Evolutionary conservation across 2,329 filamentous ascomycete genomes (phyloP).

Genomic region (Colletotrichum sp.): DNA sequence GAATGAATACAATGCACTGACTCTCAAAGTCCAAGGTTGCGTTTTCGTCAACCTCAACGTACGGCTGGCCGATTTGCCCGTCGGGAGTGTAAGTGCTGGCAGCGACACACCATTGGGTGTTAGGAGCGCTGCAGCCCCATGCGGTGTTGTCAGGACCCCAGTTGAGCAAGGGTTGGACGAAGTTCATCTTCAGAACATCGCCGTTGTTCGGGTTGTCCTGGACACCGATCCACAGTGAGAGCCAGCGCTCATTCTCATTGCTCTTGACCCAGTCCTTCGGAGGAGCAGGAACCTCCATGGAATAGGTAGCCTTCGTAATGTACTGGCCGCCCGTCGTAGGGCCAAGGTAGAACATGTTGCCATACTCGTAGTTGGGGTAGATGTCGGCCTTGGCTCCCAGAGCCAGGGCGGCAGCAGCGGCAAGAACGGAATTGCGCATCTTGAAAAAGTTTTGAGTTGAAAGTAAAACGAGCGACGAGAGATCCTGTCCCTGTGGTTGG

Average conservation of each 20-base stretch:
- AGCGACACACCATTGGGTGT: conserved; percentile 5
- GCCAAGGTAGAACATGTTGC: conserved; percentile 11
- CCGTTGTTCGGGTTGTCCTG: conserved; percentile 2
- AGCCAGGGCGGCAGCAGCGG: background rate
- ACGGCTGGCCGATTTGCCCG: conserved; percentile 3
- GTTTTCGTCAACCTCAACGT: background rate
- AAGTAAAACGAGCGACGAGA: background rate
- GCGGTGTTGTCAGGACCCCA: conserved; percentile 5
- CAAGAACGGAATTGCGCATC: background rate
- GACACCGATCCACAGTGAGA: background rate
- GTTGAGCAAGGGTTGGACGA: conserved; percentile 6
- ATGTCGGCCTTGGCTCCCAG: conserved; percentile 3
- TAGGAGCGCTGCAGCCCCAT: conserved; percentile 4
- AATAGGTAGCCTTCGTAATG: conserved; percentile 22
- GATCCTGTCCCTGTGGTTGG: background rate
- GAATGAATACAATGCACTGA: background rate
- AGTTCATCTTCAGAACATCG: conserved; percentile 3
- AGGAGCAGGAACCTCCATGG: conserved; percentile 15
- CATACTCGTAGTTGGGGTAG: conserved; percentile 4
- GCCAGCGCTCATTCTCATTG: background rate
- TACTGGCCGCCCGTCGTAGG: conserved; percentile 5
- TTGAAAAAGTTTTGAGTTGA: background rate
- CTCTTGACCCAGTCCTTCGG: conserved; percentile 5
- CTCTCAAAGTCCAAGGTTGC: conserved; percentile 1
- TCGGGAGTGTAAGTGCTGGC: background rate